These are phyloP conservation scores for Arachis monticola DNA, from an alignment of 331 rosid species.

Conservation along the genomic window DNA sequence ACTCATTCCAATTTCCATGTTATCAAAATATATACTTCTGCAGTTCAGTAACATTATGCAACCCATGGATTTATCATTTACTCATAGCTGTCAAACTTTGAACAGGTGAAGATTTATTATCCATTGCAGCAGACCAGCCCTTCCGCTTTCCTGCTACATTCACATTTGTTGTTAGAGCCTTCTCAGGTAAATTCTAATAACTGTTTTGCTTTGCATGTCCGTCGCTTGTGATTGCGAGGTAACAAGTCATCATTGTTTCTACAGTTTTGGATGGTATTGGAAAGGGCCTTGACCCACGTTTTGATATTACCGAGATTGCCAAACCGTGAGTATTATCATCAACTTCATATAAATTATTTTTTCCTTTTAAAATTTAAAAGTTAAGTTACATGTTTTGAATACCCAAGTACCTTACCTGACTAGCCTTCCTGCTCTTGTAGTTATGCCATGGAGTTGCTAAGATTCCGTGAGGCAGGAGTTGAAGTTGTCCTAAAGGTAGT, in stretches of 20 bases:
- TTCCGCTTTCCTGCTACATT: constrained; percentile 99
- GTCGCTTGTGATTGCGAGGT: constrained; percentile 24
- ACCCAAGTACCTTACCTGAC: constrained; percentile 43
- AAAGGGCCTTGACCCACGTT: constrained; percentile 96
- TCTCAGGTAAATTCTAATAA: constrained; percentile 67
- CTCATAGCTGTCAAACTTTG: constrained; percentile 41
- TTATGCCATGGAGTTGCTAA: constrained; percentile 93
- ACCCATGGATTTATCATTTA: constrained; percentile 27
- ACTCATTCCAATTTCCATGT: constrained; percentile 9
- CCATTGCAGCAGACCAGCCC: constrained; percentile 98
- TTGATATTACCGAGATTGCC: constrained; percentile 95
- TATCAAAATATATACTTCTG: background rate
- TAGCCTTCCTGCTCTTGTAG: constrained; percentile 52
- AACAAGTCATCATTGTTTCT: constrained; percentile 25
- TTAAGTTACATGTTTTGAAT: constrained; percentile 20
- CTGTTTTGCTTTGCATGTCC: constrained; percentile 22
- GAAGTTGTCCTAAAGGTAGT: constrained; percentile 85
- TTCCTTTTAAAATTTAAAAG: background rate
- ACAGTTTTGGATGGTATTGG: constrained; percentile 98
- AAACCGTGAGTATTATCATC: constrained; percentile 78
- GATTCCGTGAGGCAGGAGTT: constrained; percentile 93
- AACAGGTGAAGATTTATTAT: constrained; percentile 82
- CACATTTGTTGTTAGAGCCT: constrained; percentile 99
- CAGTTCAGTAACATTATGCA: constrained; percentile 25
- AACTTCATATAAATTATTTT: constrained; percentile 18